These are phyloP conservation scores for Geoglossum cookeanum DNA, from an alignment of 2,329 filamentous ascomycete genomes.

Conservation along the genomic window DNA sequence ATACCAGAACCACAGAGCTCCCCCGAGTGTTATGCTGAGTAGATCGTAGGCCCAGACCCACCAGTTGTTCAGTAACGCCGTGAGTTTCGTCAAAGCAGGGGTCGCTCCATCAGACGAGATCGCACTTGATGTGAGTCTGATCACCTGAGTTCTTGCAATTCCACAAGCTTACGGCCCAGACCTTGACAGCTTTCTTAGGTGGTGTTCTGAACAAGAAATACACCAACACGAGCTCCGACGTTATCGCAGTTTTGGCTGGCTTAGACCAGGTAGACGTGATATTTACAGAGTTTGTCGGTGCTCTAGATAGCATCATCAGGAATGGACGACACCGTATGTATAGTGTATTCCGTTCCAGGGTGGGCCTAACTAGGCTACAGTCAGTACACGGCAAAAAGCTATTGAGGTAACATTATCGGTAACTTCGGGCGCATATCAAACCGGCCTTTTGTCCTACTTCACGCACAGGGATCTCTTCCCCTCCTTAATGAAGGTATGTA, in stretches of 20 bases:
- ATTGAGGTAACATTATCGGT: slow-evolving; percentile 66
- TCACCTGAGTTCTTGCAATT: neutral
- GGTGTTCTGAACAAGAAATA: slow-evolving; percentile 75
- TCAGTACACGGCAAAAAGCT: slow-evolving; percentile 58
- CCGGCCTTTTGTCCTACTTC: slow-evolving; percentile 82
- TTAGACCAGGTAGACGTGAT: slow-evolving; percentile 73
- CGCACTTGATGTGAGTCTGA: slow-evolving; percentile 58
- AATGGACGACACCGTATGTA: slow-evolving; percentile 50
- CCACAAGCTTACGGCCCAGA: slow-evolving; percentile 37
- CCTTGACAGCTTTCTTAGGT: slow-evolving; percentile 71
- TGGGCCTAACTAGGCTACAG: slow-evolving; percentile 26
- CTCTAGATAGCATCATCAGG: slow-evolving; percentile 65
- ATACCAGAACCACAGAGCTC: neutral
- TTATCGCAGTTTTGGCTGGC: slow-evolving; percentile 76
- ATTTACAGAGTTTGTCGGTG: slow-evolving; percentile 73
- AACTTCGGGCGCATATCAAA: slow-evolving; percentile 87
- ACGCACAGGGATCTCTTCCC: slow-evolving; percentile 90
- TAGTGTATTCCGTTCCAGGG: neutral
- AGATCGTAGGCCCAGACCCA: slow-evolving; percentile 42
- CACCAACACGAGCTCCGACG: slow-evolving; percentile 85
- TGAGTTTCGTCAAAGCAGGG: slow-evolving; percentile 45
- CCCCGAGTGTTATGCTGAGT: neutral
- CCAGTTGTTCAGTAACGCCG: slow-evolving; percentile 57
- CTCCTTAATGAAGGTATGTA: slow-evolving; percentile 69
- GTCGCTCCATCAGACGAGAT: slow-evolving; percentile 47